These are phyloP conservation scores for Sporisorium scitamineum DNA, from an alignment of 1,284 basidiomycete species.

Conservation along the genomic window DNA sequence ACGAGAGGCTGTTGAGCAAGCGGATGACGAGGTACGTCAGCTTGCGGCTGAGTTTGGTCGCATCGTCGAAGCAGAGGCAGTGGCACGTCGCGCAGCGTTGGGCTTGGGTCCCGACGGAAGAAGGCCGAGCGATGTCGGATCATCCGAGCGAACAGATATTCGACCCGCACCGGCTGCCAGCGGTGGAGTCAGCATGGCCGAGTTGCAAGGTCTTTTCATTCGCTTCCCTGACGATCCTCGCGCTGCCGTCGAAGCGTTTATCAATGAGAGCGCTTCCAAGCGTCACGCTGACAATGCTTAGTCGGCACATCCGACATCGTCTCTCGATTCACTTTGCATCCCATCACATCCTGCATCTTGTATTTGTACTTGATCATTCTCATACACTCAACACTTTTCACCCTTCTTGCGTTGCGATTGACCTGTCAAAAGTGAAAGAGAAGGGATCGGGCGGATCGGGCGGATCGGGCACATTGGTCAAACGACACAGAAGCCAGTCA, in stretches of 20 bases:
- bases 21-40: conserved; percentile 27
- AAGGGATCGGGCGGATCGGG: conserved; percentile 9
- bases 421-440: neutral
- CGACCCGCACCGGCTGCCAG: conserved; percentile 50
- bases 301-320: conserved; percentile 4
- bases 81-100: conserved; percentile 24
- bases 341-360: neutral
- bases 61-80: conserved; percentile 41
- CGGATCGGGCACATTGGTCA: too few species aligned
- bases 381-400: neutral
- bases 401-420: neutral
- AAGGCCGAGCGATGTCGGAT: neutral
- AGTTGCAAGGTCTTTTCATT: conserved; percentile 68
- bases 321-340: neutral
- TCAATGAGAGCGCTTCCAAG: conserved; percentile 21
- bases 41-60: conserved; percentile 42
- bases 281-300: conserved; percentile 11
- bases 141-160: conserved; percentile 3
- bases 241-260: conserved; percentile 58
- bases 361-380: conserved; percentile 3
- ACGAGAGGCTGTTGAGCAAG: conserved; percentile 23
- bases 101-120: conserved; percentile 49
- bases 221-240: conserved; percentile 63
- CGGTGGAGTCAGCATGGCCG: conserved; percentile 69
- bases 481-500: neutral